Evolutionary conservation across 2,329 filamentous ascomycete genomes (phyloP).

Genomic region (Alternaria hordeiaustralica): DNA sequence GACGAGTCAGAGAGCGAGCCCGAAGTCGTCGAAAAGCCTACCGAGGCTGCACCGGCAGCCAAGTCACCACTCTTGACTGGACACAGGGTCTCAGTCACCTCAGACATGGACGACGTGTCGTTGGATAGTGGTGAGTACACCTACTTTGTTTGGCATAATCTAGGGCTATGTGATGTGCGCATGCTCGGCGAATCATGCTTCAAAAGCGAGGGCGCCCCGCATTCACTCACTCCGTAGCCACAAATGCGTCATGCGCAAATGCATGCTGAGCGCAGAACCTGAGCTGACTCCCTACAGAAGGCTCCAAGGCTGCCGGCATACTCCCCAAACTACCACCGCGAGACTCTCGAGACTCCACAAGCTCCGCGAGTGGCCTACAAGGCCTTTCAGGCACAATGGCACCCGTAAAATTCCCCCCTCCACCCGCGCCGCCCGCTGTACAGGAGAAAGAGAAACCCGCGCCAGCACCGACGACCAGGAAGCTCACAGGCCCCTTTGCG

Average conservation of each 20-base stretch:
- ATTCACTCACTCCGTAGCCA: background rate
- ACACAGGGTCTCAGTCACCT: conserved; percentile 62
- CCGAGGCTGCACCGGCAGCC: conserved; percentile 30
- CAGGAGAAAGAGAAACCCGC: conserved; percentile 42
- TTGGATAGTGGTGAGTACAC: conserved; percentile 62
- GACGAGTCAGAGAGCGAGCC: conserved; percentile 18
- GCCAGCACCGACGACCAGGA: conserved; percentile 59
- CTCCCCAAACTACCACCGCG: conserved; percentile 64
- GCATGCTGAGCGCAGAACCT: background rate
- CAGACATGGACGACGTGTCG: conserved; percentile 69
- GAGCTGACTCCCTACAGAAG: conserved; percentile 36
- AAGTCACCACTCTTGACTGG: conserved; percentile 62
- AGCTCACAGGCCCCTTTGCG: conserved; percentile 70
- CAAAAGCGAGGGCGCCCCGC: background rate
- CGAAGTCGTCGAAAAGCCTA: conserved; percentile 13
- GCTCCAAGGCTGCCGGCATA: conserved; percentile 28
- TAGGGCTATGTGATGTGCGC: conserved; percentile 6
- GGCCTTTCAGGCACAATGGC: conserved; percentile 77
- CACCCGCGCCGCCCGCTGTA: conserved; percentile 38
- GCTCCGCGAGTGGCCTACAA: conserved; percentile 55
- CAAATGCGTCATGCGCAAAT: background rate
- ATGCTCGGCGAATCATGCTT: conserved; percentile 2
- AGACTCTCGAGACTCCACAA: conserved; percentile 47
- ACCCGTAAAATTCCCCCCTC: conserved; percentile 60
- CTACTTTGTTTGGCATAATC: conserved; percentile 15